These are phyloP conservation scores for Apium graveolens DNA, from an alignment of 129 eudicot species.

Conservation along the genomic window DNA sequence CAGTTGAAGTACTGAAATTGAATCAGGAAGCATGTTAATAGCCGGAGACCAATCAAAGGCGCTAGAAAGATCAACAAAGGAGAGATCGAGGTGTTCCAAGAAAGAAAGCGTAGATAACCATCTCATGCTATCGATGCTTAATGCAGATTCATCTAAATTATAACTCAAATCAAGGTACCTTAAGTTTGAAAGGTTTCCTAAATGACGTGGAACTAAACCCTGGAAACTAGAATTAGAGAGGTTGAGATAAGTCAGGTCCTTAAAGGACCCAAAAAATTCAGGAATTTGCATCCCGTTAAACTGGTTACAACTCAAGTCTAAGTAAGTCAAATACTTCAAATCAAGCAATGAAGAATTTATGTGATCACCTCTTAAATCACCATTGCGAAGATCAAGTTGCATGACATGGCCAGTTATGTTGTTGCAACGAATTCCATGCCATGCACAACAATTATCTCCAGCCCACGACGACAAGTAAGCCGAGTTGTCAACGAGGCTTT, in stretches of 20 bases:
- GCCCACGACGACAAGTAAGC: not conserved
- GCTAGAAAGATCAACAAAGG: not conserved
- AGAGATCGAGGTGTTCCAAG: not conserved
- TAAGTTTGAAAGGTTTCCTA: not conserved
- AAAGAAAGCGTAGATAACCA: not conserved
- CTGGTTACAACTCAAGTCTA: not conserved
- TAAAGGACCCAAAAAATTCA: not conserved
- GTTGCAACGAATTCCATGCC: not conserved
- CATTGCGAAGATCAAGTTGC: not conserved
- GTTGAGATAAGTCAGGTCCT: not conserved
- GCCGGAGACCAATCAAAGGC: not conserved
- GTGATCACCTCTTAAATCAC: not conserved
- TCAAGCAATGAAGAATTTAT: not conserved
- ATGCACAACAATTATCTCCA: not conserved
- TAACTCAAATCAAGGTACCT: not conserved
- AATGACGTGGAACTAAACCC: not conserved
- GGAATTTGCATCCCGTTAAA: not conserved
- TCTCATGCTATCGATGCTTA: not conserved
- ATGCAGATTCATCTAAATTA: not conserved
- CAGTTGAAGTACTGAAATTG: not conserved
- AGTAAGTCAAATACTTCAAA: not conserved
- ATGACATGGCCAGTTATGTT: not conserved
- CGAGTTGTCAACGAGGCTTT: not conserved
- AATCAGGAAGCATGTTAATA: not conserved
- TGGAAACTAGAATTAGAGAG: not conserved